Base-by-base conservation (phyloP, 140 eudicot species). In the Oenanthe javanica region DNA sequence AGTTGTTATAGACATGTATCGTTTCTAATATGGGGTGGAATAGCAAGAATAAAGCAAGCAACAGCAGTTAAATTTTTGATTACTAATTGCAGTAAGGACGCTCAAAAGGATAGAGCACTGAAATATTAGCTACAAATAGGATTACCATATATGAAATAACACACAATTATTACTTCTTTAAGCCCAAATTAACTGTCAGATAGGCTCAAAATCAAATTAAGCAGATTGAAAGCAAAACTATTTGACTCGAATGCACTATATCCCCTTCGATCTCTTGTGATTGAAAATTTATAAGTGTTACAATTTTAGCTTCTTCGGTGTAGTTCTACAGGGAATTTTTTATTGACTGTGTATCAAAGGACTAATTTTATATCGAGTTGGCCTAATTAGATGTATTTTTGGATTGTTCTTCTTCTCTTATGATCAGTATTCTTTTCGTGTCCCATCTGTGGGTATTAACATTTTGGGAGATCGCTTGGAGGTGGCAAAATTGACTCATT, bases 381-480 rank as follows among this genome's bases (percentile, higher is more conserved):
- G 42, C 43, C 27, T 75, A 16, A 75, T 75, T 47, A 48, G 50
- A 43, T 73, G 6, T 75, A 48, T 75, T 27, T 75, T 47, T n/a
- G 25, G 3, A 48, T 8, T 73, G 19, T n/a, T 5, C 63, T 4
- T 74, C 40, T 48, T 75, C 40, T 75, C 78, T 48, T 48, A 15
- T 48, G 4, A 48, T 74, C 55, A n/a, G 27, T 21, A 21, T 46
- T 40, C 55, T 45, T 74, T 47, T 46, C 55, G 1, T 74, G 38
- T 47, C 1, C 50, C 15, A 6, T 74, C 77, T 74, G 25, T 47
- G 2, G 8, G 9, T 59, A 2, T n/a, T 81, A 86, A 50, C 92
- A 88, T 72, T 84, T 82, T 0, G 92, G 92, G 75, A 86, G 82
- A 82, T 88, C 90, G 51, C 81, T 84, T 63, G 92, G 92, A 45